These are phyloP conservation scores for Scytalidium sp. DNA, from an alignment of 2,329 filamentous ascomycete genomes.

Conservation along the genomic window DNA sequence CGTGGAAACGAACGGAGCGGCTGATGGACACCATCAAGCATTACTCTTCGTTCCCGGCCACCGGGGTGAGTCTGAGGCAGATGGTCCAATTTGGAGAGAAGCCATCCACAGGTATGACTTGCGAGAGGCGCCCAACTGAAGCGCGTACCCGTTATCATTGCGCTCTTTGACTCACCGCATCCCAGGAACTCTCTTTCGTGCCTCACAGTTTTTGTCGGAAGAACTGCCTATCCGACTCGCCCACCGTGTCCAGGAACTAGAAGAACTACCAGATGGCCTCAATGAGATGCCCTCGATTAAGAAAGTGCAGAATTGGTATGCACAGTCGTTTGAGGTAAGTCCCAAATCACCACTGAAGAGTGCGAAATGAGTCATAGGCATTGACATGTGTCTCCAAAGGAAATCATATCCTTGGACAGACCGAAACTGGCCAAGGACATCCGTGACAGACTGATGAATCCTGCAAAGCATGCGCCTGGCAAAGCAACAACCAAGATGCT, in stretches of 20 bases:
- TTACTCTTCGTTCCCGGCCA: conserved; percentile 95
- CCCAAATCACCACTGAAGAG: not conserved
- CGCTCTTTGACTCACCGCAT: conserved; percentile 6
- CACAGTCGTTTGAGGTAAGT: conserved; percentile 95
- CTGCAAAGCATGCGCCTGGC: conserved; percentile 48
- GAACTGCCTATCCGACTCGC: conserved; percentile 95
- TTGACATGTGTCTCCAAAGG: conserved; percentile 49
- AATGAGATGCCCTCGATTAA: conserved; percentile 98
- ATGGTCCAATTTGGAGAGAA: conserved; percentile 99
- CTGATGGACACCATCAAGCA: conserved; percentile 97
- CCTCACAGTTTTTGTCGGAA: conserved; percentile 96
- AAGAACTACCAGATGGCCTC: conserved; percentile 88
- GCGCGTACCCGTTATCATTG: not conserved
- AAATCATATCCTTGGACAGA: conserved; percentile 84
- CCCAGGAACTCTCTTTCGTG: conserved; percentile 88
- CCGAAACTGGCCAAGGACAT: conserved; percentile 75
- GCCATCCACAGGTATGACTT: conserved; percentile 76
- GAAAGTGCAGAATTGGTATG: conserved; percentile 97
- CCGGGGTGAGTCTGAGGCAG: conserved; percentile 91
- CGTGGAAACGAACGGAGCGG: conserved; percentile 86
- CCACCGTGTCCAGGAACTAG: conserved; percentile 92
- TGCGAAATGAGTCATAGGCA: not conserved
- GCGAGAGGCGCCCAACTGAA: not conserved
- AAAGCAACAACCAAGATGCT: conserved; percentile 61
- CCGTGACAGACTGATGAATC: conserved; percentile 73